Percentiles rank a stretch among this genome's conserved stretches.
These are phyloP conservation scores for Castanopsis chinensis DNA, from an alignment of 306 rosid genomes.

Conservation along the genomic window DNA sequence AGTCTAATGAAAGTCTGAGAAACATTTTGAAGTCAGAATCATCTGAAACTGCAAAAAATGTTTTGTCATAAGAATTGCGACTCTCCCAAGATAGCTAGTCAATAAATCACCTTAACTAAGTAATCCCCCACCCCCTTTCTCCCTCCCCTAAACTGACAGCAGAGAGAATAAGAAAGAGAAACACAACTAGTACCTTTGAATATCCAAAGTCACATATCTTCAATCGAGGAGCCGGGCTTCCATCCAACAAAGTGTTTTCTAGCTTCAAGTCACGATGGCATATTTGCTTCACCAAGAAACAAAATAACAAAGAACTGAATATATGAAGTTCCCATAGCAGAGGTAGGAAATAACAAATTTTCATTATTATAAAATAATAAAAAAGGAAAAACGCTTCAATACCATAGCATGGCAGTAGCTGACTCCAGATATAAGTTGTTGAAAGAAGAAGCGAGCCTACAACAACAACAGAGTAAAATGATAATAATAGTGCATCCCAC, in stretches of 20 bases:
- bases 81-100: background rate
- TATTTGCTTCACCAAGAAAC: slow-evolving; percentile 71
- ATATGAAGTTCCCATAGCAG: background rate
- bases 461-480: slow-evolving; percentile 13
- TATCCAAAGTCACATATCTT: slow-evolving; percentile 98
- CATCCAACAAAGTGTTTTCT: slow-evolving; percentile 95
- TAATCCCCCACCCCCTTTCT: background rate
- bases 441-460: slow-evolving; percentile 98
- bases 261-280: slow-evolving; percentile 95
- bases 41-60: background rate
- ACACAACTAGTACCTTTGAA: slow-evolving; percentile 61
- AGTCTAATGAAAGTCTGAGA: background rate
- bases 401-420: slow-evolving; percentile 95
- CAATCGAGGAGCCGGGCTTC: slow-evolving; percentile 76
- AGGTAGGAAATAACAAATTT: background rate
- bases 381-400: slow-evolving; percentile 19
- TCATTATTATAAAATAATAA: background rate
- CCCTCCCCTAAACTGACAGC: background rate
- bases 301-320: slow-evolving; percentile 1
- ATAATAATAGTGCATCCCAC: background rate
- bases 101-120: background rate
- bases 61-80: background rate
- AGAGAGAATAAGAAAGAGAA: slow-evolving; percentile 6
- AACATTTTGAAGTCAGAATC: background rate
- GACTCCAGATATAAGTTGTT: slow-evolving; percentile 95